Conservation (phyloP, 306 rosid genomes). For the Argentina anserina region DNA sequence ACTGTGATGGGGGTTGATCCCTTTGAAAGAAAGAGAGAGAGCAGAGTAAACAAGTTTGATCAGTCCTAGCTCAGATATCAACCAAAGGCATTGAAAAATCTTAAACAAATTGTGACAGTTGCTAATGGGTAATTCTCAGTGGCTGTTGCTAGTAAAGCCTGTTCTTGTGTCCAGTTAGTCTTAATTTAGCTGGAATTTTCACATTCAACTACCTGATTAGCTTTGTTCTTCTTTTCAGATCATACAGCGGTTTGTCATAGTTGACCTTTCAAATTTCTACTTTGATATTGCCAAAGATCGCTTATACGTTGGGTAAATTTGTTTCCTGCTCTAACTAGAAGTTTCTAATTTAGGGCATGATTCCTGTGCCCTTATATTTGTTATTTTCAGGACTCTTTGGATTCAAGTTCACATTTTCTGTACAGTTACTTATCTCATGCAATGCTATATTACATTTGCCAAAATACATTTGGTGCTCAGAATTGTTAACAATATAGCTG, state of each 20-base stretch:
- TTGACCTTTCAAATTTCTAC: constrained; percentile 92
- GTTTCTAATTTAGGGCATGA: constrained; percentile 1
- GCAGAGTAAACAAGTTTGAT: too few species aligned
- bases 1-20: not conserved
- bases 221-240: constrained; percentile 47
- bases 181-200: constrained; percentile 16
- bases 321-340: constrained; percentile 6
- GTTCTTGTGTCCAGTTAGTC: not conserved
- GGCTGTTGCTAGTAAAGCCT: constrained; percentile 16
- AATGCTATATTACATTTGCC: not conserved
- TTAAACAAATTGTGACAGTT: too few species aligned
- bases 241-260: constrained; percentile 87
- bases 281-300: constrained; percentile 98
- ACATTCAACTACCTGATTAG: constrained; percentile 16
- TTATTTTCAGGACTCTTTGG: not conserved
- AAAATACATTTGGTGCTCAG: not conserved
- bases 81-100: too few species aligned
- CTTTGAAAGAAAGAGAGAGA: too few species aligned
- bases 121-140: not conserved
- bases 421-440: not conserved
- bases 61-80: too few species aligned
- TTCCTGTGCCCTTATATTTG: not conserved
- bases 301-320: constrained; percentile 82
- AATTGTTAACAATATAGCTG: not conserved
- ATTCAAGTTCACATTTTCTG: not conserved